These are phyloP conservation scores for Syzygium oleosum DNA, from an alignment of 345 rosid genomes.

Conservation along the genomic window DNA sequence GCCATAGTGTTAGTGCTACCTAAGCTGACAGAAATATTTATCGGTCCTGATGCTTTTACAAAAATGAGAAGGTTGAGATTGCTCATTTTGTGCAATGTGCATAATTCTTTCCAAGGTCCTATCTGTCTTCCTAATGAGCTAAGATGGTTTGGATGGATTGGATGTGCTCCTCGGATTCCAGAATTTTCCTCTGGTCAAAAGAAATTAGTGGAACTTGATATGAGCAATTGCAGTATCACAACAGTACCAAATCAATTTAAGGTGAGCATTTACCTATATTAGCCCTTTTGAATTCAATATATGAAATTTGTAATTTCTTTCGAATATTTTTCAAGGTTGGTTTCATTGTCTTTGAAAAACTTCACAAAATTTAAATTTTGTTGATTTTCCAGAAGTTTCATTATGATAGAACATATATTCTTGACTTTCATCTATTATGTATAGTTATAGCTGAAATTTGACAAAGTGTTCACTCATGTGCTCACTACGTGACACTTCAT, in stretches of 20 bases:
- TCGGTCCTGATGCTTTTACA: not conserved
- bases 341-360: not conserved
- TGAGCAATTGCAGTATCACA: not conserved
- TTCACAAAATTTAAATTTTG: too few relatives aligned
- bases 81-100: not conserved
- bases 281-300: too few relatives aligned
- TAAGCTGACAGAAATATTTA: not conserved
- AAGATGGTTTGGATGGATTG: not conserved
- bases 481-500: too few relatives aligned
- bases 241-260: not conserved
- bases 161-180: not conserved
- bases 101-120: not conserved
- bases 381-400: too few relatives aligned
- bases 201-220: not conserved
- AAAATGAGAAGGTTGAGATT: too few relatives aligned
- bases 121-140: not conserved
- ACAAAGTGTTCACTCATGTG: not conserved
- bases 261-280: not conserved
- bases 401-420: too few relatives aligned
- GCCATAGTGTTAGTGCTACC: not conserved
- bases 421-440: too few relatives aligned
- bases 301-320: too few relatives aligned
- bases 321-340: not conserved
- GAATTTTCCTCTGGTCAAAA: not conserved
- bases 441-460: not conserved